A percentile compares a stretch with the other conserved stretches of the same genome.
Conservation (phyloP, 805 yeast genomes). For the Sporopachydermia quercuum region DNA sequence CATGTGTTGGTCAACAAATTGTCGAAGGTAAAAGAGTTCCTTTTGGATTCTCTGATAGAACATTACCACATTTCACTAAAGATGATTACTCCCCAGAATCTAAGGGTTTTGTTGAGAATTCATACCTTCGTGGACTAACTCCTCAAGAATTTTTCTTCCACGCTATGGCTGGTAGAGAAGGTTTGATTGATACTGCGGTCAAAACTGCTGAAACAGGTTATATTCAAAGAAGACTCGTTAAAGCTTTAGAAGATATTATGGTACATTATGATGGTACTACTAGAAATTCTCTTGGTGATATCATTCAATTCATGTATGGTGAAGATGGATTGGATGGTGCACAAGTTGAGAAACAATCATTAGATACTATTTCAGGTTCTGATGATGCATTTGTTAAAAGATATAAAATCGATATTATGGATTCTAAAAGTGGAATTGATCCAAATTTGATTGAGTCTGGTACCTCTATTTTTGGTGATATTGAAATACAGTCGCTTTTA, state of each 20-base stretch:
- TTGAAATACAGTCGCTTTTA: constrained; percentile 61
- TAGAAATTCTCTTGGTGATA: constrained; percentile 92
- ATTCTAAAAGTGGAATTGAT: constrained; percentile 40
- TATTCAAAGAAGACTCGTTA: constrained; percentile 93
- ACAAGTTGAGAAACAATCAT: constrained; percentile 89
- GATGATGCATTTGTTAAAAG: constrained; percentile 68
- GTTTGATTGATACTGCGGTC: constrained; percentile 97
- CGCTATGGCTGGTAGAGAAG: constrained; percentile 99
- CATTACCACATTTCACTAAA: constrained; percentile 94
- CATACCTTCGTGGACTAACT: constrained; percentile 91
- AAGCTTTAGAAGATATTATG: constrained; percentile 94
- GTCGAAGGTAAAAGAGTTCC: constrained; percentile 99
- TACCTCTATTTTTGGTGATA: constrained; percentile 79
- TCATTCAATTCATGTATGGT: constrained; percentile 93
- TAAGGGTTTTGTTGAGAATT: constrained; percentile 94
- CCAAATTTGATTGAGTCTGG: constrained; percentile 79
- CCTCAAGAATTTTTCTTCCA: constrained; percentile 99
- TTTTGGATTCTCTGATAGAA: constrained; percentile 90
- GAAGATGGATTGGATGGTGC: constrained; percentile 99
- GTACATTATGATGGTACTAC: constrained; percentile 98
- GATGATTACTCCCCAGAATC: constrained; percentile 98
- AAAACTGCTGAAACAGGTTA: constrained; percentile 98
- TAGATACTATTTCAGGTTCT: constrained; percentile 92
- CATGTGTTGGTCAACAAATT: constrained; percentile 99
- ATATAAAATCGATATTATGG: constrained; percentile 78